Base-by-base conservation (phyloP, 108 stramenopile species). In the Skeletonema grethae region DNA sequence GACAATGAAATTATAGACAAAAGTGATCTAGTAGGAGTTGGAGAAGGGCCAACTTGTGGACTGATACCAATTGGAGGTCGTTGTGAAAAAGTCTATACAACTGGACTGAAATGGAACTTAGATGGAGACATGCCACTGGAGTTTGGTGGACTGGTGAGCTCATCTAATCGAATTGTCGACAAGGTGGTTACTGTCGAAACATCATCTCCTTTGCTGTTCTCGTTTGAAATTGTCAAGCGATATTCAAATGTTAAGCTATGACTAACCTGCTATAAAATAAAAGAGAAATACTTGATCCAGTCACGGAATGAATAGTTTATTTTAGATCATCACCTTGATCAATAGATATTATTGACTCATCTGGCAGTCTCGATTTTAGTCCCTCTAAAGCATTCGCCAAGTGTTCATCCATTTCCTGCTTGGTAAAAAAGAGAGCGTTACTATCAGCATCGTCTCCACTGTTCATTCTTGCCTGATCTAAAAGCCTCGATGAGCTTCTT, bases 11-110 rank as follows among this genome's bases (percentile, higher is more conserved):
- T 32, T 13, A 22, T n/a, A 58, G 65, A 35, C 9, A 39, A 57
- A 12, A 18, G 12, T 9, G 53, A 57, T 12, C 58, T 53, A 43
- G 11, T 29, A 38, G 12, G 5, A 48, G 5, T 86, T 43, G 86
- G 89, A 25, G 90, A 92, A 61, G 93, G 93, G 18, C 93, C 90
- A 16, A 90, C 93, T 3, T 92, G 90, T 73, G 93, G 93, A 29
- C 73, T 95, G 5, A 89, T 95, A 41, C 93, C 93, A 3, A 64
- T 92, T 18, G 85, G 84, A 28, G 60, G 71, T 46, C 70, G 73
- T 2, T 92, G 90, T 61, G 88, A 91, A 3, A 62, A 57, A 32
- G 85, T 89, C 2, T 57, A 72, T 6, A 90, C 90, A 6, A 70
- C 78, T 20, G 93, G 93, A 18, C 78, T 95, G 30, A 75, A 88